Base-by-base conservation (phyloP, 1,284 basidiomycete genomes). In the Sporisorium exsertum region DNA sequence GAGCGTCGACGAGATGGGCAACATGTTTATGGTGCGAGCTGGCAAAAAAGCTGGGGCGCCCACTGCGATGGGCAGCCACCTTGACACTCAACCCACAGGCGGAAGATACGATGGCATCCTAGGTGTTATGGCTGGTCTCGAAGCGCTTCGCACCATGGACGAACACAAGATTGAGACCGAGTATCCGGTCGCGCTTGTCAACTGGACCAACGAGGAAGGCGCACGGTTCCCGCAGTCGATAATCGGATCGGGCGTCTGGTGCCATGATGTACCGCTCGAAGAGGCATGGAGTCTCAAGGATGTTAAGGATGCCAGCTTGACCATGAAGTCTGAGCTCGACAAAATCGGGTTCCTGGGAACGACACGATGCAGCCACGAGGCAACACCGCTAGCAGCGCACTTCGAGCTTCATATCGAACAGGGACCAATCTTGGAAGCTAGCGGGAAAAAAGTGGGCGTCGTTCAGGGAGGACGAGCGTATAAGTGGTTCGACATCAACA, bases 191-290 rank as follows among this genome's bases (percentile, higher is more conserved):
- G 73, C 73, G 8, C 49, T 76, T 37, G 46, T 76, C 29, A 72
- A 72, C 24, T 76, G 73, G 73, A 76, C 73, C 5, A 76, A 76
- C 45, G 73, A 76, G 40, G 73, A 76, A 33, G 73, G 73, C 13
- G 66, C 66, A 1, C 29, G 73, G 1, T 76, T 72, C 10, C 66
- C 69, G 0, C 64, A 69, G 52, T 78, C 79, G 16, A 80, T 83
- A 71, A 68, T 82, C 24, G 82, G 80, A 0, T 81, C 78, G 6
- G 80, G 69, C 0, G 81, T 85, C 2, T 85, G 82, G 83, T 75
- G 83, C 32, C 58, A 58, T 6, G 64, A 75, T 46, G 68, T 75
- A 1, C 68, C 67, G 22, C 64, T 75, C 12, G 63, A 66, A 29
- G 70, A 66, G 26, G 72, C 66, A 0, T 70, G 66, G 66, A 52